Evolutionary conservation across 345 rosid species (phyloP), one percentile per base, ranked within the genome.

Genomic region (Sisymbrium irio): DNA sequence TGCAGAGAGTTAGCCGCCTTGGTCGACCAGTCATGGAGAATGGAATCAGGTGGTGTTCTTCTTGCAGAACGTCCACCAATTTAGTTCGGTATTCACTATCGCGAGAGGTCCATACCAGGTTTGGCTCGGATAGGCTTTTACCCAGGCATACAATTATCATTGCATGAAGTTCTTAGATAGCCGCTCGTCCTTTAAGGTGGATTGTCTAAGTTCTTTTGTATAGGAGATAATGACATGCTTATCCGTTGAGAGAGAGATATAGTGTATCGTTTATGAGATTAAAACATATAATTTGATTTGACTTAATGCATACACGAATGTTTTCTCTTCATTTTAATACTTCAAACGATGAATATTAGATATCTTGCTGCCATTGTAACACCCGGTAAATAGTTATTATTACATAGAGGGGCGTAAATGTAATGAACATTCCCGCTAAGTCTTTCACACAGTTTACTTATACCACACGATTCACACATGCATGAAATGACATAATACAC

Each of bases 11-110:
- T 91, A 77, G 78, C 83, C 51, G 58, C 82, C 64, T 80, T 94
- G 70, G 96, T 88, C 51, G 97, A 91, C 84, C 86, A 60, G 69
- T 89, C 97, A 44, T 91, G 97, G 96, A 87, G 89, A 79, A 94
- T 91, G 96, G 90, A 87, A 73, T 87, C 91, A 87, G 96, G 91
- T 39, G 97, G 97, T 76, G 69, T 83, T 79, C 78, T 91, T 54
- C 73, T 50, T 65, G 87, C 89, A 76, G 97, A 87, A 72, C 75
- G 36, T 6, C 74, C 82, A 67, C 85, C 83, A 37, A 49, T 80
- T 50, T 91, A 76, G 81, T 66, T 56, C 59, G n/a, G 5, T 42
- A 68, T 30, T 51, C 41, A 39, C 70, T 37, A 7, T 39, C 69
- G 32, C 67, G 5, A 54, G 45, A 69, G 79, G 65, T 49, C 49